Conservation (phyloP, 148 eudicot genomes). For the Simmondsia chinensis region DNA sequence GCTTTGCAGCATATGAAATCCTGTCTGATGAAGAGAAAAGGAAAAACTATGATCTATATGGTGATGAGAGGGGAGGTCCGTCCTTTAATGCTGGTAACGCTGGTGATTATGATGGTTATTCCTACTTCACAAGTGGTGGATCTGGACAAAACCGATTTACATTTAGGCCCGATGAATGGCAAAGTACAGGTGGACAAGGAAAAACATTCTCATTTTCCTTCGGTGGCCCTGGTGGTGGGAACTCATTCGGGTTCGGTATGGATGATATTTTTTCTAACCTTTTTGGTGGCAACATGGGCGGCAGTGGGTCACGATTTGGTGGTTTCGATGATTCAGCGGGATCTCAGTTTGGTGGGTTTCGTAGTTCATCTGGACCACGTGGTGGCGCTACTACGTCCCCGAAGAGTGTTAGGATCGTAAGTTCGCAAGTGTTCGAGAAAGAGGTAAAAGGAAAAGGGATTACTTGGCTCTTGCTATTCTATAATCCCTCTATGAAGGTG, state of each 20-base stretch:
- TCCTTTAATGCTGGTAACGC: slow-evolving; percentile 59
- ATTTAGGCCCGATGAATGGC: slow-evolving; percentile 56
- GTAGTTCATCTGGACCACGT: slow-evolving; percentile 43
- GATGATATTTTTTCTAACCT: slow-evolving; percentile 76
- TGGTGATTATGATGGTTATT: slow-evolving; percentile 47
- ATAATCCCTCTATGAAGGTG: slow-evolving; percentile 32
- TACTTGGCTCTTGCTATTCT: slow-evolving; percentile 67
- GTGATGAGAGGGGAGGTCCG: slow-evolving; percentile 74
- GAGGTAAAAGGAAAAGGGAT: slow-evolving; percentile 66
- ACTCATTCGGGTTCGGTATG: slow-evolving; percentile 55
- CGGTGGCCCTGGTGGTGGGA: slow-evolving; percentile 61
- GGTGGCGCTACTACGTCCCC: slow-evolving; percentile 33
- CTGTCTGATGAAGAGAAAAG: slow-evolving; percentile 86
- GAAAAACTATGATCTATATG: slow-evolving; percentile 88
- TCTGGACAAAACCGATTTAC: slow-evolving; percentile 51
- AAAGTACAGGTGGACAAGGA: slow-evolving; percentile 67
- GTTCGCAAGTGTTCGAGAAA: slow-evolving; percentile 48
- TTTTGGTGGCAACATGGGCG: slow-evolving; percentile 55
- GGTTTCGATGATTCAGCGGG: slow-evolving; percentile 49
- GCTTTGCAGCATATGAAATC: slow-evolving; percentile 73
- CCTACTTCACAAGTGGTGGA: slow-evolving; percentile 69
- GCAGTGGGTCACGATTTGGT: slow-evolving; percentile 53
- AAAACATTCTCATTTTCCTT: slow-evolving; percentile 85
- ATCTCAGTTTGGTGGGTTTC: slow-evolving; percentile 43
- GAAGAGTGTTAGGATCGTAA: slow-evolving; percentile 35